Base-by-base conservation (phyloP, 2,329 filamentous ascomycete species). In the Fusarium praegraminearum region DNA sequence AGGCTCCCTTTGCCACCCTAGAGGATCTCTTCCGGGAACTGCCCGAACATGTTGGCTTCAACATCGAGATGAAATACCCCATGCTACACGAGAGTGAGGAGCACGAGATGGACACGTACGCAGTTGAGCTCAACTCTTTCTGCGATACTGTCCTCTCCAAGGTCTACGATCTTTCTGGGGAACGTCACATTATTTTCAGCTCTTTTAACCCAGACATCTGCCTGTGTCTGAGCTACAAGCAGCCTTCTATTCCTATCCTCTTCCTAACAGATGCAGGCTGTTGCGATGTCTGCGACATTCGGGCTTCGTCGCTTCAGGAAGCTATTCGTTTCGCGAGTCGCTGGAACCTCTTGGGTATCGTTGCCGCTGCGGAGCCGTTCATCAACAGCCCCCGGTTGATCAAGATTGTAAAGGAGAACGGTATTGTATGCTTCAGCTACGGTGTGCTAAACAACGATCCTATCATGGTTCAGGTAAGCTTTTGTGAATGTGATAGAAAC, bases 31-130 rank as follows among this genome's bases (percentile, higher is more conserved):
- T 99, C 82, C 87, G 88, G 74, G 91, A 94, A 76, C 83, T 99
- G 1, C 93, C 94, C 0, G 87, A 91, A 67, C 85, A 88, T 16
- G 92, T 97, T 24, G 94, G 96, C 16, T 99, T 99, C 86, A 98
- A 99, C 80, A 97, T 99, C 73, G 96, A 99, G 83, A 92, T 99
- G 87, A 98, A 99, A 81, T 99, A 99, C 78, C 96, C 96, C 7
- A 98, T 98, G 94, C 88, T 99, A 43, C 91, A 95, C 78, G 97
- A 99, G 83, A 93, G 90, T 62, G 93, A 98, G 79, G 93, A 97
- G 78, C 92, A 98, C 71, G 93, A 97, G 73, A 98, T 98, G 94
- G 95, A 98, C 78, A 92, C 93, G 5, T 97, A 97, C 76, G 94
- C 93, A 1, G 93, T 98, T 47, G 96, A 99, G 81, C 87, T 98